Conservation (phyloP, 2,329 filamentous ascomycete genomes). For the Fusarium chuoi region DNA sequence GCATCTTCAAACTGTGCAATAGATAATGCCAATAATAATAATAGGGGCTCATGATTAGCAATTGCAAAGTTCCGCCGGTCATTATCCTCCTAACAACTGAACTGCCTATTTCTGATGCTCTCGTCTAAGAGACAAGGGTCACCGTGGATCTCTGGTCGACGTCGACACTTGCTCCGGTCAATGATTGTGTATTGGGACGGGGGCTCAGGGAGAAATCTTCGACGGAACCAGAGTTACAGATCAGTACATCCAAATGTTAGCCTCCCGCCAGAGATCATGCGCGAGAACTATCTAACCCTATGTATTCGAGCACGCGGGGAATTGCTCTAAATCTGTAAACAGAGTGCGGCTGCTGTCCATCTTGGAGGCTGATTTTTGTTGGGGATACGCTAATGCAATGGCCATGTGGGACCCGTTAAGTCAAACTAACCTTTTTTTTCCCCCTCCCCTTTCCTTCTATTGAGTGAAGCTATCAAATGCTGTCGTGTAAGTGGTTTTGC, state of each 20-base stretch:
- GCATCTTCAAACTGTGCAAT: neutral
- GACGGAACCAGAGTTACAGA: neutral
- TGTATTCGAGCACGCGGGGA: conserved; percentile 22
- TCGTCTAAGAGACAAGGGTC: conserved; percentile 15
- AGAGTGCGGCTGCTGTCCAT: conserved; percentile 22
- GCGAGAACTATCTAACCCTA: neutral
- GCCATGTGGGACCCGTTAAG: conserved; percentile 33
- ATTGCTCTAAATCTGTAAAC: conserved; percentile 34
- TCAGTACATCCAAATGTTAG: conserved; percentile 6
- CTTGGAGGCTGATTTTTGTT: conserved; percentile 40
- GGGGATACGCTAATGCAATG: conserved; percentile 45
- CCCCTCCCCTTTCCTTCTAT: neutral
- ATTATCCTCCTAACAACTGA: conserved; percentile 8
- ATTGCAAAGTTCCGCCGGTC: conserved; percentile 13
- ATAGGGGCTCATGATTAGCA: neutral
- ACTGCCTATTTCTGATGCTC: conserved; percentile 31
- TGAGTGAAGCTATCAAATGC: conserved; percentile 8
- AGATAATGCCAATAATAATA: neutral
- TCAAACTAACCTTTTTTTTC: neutral
- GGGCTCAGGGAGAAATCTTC: conserved; percentile 10
- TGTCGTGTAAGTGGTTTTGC: conserved; percentile 13
- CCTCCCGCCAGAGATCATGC: neutral
- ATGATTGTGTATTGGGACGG: conserved; percentile 15
- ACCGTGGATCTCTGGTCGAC: conserved; percentile 32
- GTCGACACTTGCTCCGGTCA: conserved; percentile 25